Base-by-base conservation (phyloP, 805 yeast species). In the Yamadazyma nakazawae region DNA sequence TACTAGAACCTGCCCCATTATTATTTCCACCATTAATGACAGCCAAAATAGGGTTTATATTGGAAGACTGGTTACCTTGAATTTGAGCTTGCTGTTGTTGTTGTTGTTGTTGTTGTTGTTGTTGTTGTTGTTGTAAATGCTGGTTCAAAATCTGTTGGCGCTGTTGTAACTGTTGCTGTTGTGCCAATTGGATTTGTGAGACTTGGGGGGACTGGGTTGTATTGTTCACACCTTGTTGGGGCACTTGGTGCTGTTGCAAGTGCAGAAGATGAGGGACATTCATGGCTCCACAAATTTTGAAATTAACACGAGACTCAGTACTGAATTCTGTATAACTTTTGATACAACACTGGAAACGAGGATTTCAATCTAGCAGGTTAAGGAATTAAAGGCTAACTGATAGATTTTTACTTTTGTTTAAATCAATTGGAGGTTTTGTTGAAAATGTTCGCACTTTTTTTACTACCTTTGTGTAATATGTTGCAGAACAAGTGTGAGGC, bases 211-310 rank as follows among this genome's bases (percentile, higher is more conserved):
- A 49, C 28, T 47, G 64, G 40, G 62, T 67, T 7, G 59, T 58
- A 34, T 47, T 48, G 14, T 50, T 50, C 40, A 54, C 43, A 35
- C 52, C 62, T 32, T 56, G 64, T 51, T 55, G 67, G 24, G 36
- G 34, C 28, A 13, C 45, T 47, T 43, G 71, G 36, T 65, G 71
- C 31, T 43, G 46, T 51, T 64, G 76, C 49, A 71, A 60, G 55
- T 69, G 70, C 51, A 68, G 76, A 40, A 70, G 65, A 48, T 71
- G 76, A 25, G 75, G 74, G 47, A 64, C 63, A 57, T 71, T 71
- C 75, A 71, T 71, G 25, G 18, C 35, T 28, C 32, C 32, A 28
- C 32, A 28, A 28, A 10, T 11, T 28, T 28, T 13, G n/a, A 28
- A 28, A 34, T 34, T 4, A 18, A n/a, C 14, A 34, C 12, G 8